phyloP scores from a whole-genome alignment of 495 filamentous ascomycete species.

The Hypoxylon subgilvum region DNA sequence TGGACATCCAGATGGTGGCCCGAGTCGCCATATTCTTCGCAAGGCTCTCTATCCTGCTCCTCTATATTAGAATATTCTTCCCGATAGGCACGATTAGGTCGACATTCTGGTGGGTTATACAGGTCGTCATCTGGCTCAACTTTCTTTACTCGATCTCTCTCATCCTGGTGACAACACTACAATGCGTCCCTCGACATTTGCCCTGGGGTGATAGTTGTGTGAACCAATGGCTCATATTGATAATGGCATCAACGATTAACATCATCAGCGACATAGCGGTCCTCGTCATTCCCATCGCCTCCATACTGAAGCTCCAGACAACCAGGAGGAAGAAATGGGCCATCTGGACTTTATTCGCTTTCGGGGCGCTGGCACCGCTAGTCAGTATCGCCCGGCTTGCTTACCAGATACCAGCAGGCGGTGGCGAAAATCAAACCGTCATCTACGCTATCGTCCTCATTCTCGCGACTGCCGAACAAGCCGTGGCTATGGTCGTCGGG shows the following conservation, averaged over 20 bases:
- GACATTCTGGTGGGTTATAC: slow-evolving; percentile 24
- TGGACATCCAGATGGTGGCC: slow-evolving; percentile 36
- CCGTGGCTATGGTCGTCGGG: neutral
- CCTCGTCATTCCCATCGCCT: slow-evolving; percentile 17
- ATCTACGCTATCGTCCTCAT: slow-evolving; percentile 19
- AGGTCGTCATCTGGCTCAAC: slow-evolving; percentile 24
- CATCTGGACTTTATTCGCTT: slow-evolving; percentile 22
- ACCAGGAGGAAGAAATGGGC: slow-evolving; percentile 18
- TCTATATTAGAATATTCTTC: slow-evolving; percentile 50
- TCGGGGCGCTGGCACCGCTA: slow-evolving; percentile 18
- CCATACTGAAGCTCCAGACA: slow-evolving; percentile 12
- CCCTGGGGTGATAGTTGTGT: slow-evolving; percentile 22
- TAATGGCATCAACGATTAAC: slow-evolving; percentile 24
- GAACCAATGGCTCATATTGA: slow-evolving; percentile 18
- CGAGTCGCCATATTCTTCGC: slow-evolving; percentile 51
- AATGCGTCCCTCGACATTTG: slow-evolving; percentile 22
- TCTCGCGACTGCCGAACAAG: slow-evolving; percentile 4
- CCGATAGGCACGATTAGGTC: slow-evolving; percentile 16
- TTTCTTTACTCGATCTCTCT: slow-evolving; percentile 20
- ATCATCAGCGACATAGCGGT: slow-evolving; percentile 28
- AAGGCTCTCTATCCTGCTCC: slow-evolving; percentile 44
- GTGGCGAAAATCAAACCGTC: slow-evolving; percentile 17
- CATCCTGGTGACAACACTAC: slow-evolving; percentile 17
- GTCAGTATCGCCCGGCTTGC: slow-evolving; percentile 20
- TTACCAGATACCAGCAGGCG: slow-evolving; percentile 8